phyloP scores from a whole-genome alignment of 148 eudicot species.

The Rheum nobile region DNA sequence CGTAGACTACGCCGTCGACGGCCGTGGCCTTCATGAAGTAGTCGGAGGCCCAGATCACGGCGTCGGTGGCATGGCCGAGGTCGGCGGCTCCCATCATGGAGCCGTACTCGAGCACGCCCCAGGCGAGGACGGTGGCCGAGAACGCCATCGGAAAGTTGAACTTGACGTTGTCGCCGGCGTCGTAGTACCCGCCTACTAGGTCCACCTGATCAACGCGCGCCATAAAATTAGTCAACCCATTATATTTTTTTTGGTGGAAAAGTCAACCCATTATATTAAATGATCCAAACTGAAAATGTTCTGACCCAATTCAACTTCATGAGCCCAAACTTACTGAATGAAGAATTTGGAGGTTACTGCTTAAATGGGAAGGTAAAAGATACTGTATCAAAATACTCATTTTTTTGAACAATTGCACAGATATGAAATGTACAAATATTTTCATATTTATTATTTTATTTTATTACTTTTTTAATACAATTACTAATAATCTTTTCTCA shows the following conservation, averaged over 20 bases:
- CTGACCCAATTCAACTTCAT: background rate
- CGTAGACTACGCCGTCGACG: slow-evolving; percentile 17
- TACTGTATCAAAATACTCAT: no score
- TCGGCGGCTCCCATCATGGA: slow-evolving; percentile 34
- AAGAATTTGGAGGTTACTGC: no score
- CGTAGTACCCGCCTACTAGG: slow-evolving; percentile 76
- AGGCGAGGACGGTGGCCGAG: slow-evolving; percentile 46
- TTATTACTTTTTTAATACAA: no score
- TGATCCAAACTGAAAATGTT: background rate
- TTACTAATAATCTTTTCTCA: no score
- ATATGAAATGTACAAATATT: no score
- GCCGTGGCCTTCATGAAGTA: slow-evolving; percentile 26
- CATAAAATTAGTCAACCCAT: background rate
- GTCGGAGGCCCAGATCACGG: slow-evolving; percentile 70
- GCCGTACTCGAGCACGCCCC: slow-evolving; percentile 56
- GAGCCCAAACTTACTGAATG: no score
- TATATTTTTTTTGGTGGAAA: no score
- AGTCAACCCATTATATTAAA: no score
- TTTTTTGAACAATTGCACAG: no score
- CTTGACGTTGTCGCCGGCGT: slow-evolving; percentile 89
- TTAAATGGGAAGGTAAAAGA: no score
- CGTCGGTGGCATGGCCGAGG: slow-evolving; percentile 33
- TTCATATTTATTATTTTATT: no score
- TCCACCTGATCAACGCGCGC: slow-evolving; percentile 37
- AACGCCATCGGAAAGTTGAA: slow-evolving; percentile 88